phyloP scores from a whole-genome alignment of 2,329 filamentous ascomycete genomes.

The Zymoseptoria ardabiliae region DNA sequence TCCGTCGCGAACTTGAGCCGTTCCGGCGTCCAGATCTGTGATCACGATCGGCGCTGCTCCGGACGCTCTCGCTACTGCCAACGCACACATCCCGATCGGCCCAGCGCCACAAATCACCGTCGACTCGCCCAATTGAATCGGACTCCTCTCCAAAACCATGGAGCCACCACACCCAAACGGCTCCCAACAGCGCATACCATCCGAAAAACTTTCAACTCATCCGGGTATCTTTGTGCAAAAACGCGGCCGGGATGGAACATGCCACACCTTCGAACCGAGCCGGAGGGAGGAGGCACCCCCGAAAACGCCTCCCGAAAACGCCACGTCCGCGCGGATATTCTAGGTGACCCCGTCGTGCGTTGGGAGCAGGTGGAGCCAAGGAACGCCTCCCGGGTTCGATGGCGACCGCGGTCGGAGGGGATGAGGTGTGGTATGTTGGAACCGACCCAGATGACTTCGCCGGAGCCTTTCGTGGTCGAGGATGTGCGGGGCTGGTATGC shows the following conservation, averaged over 20 bases:
- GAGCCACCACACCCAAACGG: constrained; percentile 41
- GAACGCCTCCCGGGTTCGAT: constrained; percentile 60
- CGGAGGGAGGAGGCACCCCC: constrained; percentile 78
- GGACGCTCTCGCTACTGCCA: constrained; percentile 50
- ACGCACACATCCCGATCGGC: constrained; percentile 56
- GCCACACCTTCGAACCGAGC: constrained; percentile 86
- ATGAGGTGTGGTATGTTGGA: constrained; percentile 49
- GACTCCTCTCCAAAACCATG: constrained; percentile 37
- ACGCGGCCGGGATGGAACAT: constrained; percentile 71
- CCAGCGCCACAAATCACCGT: constrained; percentile 56
- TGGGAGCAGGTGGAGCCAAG: constrained; percentile 53
- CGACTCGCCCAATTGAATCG: constrained; percentile 24
- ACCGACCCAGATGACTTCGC: constrained; percentile 54
- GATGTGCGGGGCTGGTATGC: constrained; percentile 57
- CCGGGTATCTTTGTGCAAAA: constrained; percentile 87
- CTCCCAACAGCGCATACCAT: constrained; percentile 87
- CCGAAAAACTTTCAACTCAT: constrained; percentile 65
- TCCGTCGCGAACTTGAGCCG: constrained; percentile 70
- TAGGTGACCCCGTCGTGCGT: constrained; percentile 77
- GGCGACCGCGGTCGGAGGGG: constrained; percentile 59
- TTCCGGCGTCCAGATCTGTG: constrained; percentile 71
- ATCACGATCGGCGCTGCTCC: constrained; percentile 70
- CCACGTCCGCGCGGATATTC: constrained; percentile 82
- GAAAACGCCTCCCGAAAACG: constrained; percentile 85
- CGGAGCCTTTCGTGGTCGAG: constrained; percentile 63